Conservation (phyloP, 2,329 filamentous ascomycete species). For the Lasiodiplodia sp. region DNA sequence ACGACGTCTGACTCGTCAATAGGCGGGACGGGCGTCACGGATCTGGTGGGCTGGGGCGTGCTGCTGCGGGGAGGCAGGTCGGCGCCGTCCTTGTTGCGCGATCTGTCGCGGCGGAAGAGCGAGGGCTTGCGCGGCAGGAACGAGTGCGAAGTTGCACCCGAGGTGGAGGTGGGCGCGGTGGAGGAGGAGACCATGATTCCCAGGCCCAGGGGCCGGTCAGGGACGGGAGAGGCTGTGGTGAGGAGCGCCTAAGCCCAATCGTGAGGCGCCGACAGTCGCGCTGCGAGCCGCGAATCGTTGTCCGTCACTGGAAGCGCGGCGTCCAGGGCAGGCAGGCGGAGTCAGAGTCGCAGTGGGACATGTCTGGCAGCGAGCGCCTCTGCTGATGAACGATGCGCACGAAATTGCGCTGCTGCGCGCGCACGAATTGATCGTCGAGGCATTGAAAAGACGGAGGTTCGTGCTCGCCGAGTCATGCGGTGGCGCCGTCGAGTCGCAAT, state of each 20-base stretch:
- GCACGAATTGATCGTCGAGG: constrained; percentile 20
- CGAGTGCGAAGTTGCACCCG: constrained; percentile 16
- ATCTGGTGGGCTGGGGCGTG: constrained; percentile 22
- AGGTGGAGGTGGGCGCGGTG: constrained; percentile 13
- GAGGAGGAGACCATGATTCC: constrained; percentile 29
- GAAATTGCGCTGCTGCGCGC: constrained; percentile 12
- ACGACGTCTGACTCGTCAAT: constrained; percentile 29
- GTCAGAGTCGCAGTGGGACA: constrained; percentile 19
- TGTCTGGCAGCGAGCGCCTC: constrained; percentile 10
- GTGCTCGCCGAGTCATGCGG: constrained; percentile 22
- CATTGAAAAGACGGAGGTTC: constrained; percentile 14
- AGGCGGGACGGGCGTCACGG: constrained; percentile 29
- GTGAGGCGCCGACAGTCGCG: constrained; percentile 19
- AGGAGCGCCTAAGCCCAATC: not conserved
- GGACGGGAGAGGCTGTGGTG: constrained; percentile 18
- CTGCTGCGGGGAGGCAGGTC: constrained; percentile 25
- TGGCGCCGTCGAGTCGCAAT: constrained; percentile 3
- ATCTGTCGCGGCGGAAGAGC: constrained; percentile 26
- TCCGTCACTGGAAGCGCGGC: constrained; percentile 13
- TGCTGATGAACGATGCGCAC: constrained; percentile 18
- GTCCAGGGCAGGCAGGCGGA: constrained; percentile 20
- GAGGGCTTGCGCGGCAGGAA: constrained; percentile 31
- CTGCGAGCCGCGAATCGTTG: constrained; percentile 20
- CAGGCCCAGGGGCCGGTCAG: constrained; percentile 23
- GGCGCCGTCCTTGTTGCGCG: constrained; percentile 22